Evolutionary conservation across 371 early-diverging fungal genomes (phyloP), one percentile per base, ranked within the genome.

Genomic region (Actinomortierella ambigua): DNA sequence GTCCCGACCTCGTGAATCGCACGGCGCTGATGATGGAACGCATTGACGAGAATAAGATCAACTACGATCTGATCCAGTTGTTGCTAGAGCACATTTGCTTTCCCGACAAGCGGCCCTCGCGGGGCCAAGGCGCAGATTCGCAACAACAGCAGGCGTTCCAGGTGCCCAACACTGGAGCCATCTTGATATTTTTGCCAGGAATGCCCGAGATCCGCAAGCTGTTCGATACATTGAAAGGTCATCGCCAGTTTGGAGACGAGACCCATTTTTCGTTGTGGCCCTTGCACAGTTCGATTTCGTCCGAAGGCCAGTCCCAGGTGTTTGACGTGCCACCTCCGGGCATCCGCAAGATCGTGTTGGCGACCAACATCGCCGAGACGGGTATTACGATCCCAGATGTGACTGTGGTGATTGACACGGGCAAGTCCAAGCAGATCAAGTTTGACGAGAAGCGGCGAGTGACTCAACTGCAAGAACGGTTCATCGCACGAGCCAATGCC

Each of bases 341-440:
- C 0, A 64, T 83, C 14, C 81, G 96, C 28, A 97, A 97, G 76
- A 87, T 95, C 53, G 93, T 98, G 17, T 73, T 98, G 50, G 80
- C 93, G 3, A 98, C 97, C 20, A 96, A 97, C 59, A 94, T 98
- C 77, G 94, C 97, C 1, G 98, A 98, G 69, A 98, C 98, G 0
- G 91, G 91, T 61, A 86, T 99, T 22, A 99, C 99, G 9, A 97
- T 99, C 41, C 95, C 95, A 9, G 96, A 95, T 70, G 90, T 97
- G 14, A 94, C 93, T 0, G 87, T 91, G 55, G 99, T 99, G 0
- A 88, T 99, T 55, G 99, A 99, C 76, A 82, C 90, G 1, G 99
- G 98, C 18, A 85, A 92, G 77, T 87, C 90, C 4, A 98, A 95
- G 57, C 88, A 90, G 42, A 80, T 90, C 18, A 81, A 81, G 78